These are phyloP conservation scores for Rutstroemia sp. DNA, from an alignment of 2,329 filamentous ascomycete genomes.

Conservation along the genomic window DNA sequence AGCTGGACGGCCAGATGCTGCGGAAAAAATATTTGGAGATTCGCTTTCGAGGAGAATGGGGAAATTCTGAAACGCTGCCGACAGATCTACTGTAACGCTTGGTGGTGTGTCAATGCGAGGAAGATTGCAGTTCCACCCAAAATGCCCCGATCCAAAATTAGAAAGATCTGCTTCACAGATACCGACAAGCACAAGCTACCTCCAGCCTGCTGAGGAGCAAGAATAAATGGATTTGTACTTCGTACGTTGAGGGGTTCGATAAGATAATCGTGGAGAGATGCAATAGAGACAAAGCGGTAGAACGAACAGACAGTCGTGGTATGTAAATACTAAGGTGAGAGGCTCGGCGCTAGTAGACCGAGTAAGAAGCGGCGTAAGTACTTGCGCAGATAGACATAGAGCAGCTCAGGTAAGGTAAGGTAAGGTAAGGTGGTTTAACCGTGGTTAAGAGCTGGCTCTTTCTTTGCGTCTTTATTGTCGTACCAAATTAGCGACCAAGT, in stretches of 20 bases:
- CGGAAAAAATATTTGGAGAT: conserved; percentile 3
- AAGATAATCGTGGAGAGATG: no score
- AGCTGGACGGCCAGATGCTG: conserved; percentile 3
- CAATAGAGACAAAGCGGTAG: no score
- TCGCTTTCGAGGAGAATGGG: conserved; percentile 1
- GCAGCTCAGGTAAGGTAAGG: no score
- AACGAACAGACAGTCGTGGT: no score
- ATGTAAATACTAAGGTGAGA: no score
- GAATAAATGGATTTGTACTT: not conserved
- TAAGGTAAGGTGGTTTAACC: no score
- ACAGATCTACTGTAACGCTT: not conserved
- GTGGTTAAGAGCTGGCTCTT: no score
- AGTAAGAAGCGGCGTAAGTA: no score
- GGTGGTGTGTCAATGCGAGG: conserved; percentile 12
- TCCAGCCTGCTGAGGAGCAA: conserved; percentile 15
- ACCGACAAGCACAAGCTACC: conserved; percentile 16
- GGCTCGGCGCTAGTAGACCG: no score
- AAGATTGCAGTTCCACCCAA: conserved; percentile 17
- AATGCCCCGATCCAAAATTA: conserved; percentile 16
- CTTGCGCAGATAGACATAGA: no score
- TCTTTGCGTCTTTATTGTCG: no score
- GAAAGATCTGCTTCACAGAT: conserved; percentile 19
- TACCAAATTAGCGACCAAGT: no score
- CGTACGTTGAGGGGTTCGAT: not conserved
- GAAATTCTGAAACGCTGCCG: conserved; percentile 4